Conservation (phyloP, 805 yeast species). For the Yamadazyma paraphyllophila region DNA sequence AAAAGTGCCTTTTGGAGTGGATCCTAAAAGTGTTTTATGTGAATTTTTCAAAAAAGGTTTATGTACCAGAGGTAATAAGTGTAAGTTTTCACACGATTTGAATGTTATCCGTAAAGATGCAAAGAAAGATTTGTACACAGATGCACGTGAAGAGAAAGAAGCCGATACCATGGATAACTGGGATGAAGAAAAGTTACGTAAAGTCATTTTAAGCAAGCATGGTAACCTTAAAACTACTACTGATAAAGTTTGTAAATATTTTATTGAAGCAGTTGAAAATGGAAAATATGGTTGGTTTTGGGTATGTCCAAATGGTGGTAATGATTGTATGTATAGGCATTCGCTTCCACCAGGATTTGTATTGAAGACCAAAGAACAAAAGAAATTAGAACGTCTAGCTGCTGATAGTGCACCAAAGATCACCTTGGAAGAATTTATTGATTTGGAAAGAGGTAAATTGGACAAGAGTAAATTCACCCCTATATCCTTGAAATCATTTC, state of each 20-base stretch:
- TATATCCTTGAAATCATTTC: slow-evolving; percentile 76
- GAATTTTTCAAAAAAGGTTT: slow-evolving; percentile 82
- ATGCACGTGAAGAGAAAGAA: slow-evolving; percentile 71
- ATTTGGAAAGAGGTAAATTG: slow-evolving; percentile 83
- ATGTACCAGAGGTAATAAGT: slow-evolving; percentile 79
- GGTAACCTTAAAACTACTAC: slow-evolving; percentile 95
- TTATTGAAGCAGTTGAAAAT: slow-evolving; percentile 95
- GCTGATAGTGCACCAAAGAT: slow-evolving; percentile 82
- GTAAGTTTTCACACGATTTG: slow-evolving; percentile 92
- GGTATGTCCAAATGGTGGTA: slow-evolving; percentile 94
- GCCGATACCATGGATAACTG: slow-evolving; percentile 91
- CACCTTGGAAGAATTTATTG: slow-evolving; percentile 93
- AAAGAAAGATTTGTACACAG: slow-evolving; percentile 91
- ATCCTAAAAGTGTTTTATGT: slow-evolving; percentile 92
- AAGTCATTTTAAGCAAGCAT: slow-evolving; percentile 84
- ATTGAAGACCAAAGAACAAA: slow-evolving; percentile 94
- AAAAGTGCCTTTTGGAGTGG: slow-evolving; percentile 94
- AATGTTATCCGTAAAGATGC: slow-evolving; percentile 81
- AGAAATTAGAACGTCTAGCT: slow-evolving; percentile 82
- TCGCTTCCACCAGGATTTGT: slow-evolving; percentile 96
- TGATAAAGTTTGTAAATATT: slow-evolving; percentile 88
- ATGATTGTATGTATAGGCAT: slow-evolving; percentile 90
- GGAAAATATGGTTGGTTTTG: slow-evolving; percentile 99
- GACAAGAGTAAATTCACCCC: slow-evolving; percentile 79
- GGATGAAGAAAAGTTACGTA: slow-evolving; percentile 94